A percentile compares a stretch with the other conserved stretches of the same genome.
Evolutionary conservation across 140 eudicot genomes (phyloP).

Genomic region (Bidens hawaiensis): DNA sequence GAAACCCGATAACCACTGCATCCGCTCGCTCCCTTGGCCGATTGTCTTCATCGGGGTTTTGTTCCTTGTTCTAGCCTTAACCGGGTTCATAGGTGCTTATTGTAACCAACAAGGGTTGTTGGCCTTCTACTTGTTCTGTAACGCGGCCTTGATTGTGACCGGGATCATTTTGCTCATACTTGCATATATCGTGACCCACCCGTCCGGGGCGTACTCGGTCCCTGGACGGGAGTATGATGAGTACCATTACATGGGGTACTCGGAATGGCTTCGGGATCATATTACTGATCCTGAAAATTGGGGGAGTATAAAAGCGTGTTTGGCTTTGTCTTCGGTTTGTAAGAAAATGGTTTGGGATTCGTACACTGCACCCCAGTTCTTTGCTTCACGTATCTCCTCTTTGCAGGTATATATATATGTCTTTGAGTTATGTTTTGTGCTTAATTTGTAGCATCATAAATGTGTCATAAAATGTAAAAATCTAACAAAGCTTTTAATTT

Average conservation of each 20-base stretch:
- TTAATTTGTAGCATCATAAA: too few species aligned
- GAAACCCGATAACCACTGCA: constrained; percentile 86
- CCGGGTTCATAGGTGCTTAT: constrained; percentile 91
- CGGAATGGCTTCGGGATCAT: constrained; percentile 87
- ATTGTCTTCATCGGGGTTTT: constrained; percentile 71
- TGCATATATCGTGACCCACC: constrained; percentile 76
- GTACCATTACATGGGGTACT: constrained; percentile 81
- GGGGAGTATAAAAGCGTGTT: constrained; percentile 76
- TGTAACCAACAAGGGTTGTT: constrained; percentile 79
- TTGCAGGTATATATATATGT: constrained; percentile 53
- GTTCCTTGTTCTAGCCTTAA: constrained; percentile 62
- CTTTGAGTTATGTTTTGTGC: neutral
- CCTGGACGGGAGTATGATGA: constrained; percentile 66
- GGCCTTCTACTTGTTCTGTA: constrained; percentile 69
- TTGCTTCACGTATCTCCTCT: constrained; percentile 69
- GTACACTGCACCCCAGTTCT: constrained; percentile 65
- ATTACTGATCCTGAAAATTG: constrained; percentile 56
- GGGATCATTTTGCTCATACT: constrained; percentile 69
- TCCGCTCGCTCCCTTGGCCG: constrained; percentile 93
- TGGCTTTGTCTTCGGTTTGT: constrained; percentile 58
- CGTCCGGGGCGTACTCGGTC: constrained; percentile 59
- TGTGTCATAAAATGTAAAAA: too few species aligned
- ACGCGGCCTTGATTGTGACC: constrained; percentile 71
- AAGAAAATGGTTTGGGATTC: constrained; percentile 55
- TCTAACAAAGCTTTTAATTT: too few species aligned